Percentiles rank a stretch among this genome's conserved stretches.
phyloP scores from a whole-genome alignment of 306 rosid species.

The Pyrus communis region DNA sequence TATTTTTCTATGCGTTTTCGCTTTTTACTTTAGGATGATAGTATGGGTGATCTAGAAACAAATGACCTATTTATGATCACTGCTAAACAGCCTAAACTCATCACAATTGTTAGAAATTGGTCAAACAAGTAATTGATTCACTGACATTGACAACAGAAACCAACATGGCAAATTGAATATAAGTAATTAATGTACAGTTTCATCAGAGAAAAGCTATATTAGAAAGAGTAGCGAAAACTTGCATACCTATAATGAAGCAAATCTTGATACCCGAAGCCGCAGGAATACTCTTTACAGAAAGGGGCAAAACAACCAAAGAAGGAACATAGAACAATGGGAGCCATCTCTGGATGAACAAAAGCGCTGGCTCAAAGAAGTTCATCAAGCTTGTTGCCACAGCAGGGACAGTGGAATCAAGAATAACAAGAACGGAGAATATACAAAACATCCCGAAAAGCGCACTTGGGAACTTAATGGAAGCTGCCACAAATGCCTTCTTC shows the following conservation, averaged over 20 bases:
- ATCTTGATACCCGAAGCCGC: constrained; percentile 88
- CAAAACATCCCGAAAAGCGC: constrained; percentile 97
- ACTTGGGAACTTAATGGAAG: constrained; percentile 82
- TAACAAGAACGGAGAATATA: constrained; percentile 59
- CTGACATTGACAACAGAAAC: background rate
- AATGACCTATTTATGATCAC: no score
- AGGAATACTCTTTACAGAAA: constrained; percentile 75
- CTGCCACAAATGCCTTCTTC: constrained; percentile 66
- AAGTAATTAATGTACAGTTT: background rate
- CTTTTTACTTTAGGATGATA: background rate
- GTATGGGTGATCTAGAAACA: background rate
- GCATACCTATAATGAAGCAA: constrained; percentile 59
- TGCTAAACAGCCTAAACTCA: no score
- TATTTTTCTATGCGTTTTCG: background rate
- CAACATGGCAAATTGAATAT: background rate
- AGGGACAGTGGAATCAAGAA: constrained; percentile 65
- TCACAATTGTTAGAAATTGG: background rate
- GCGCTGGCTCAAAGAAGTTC: constrained; percentile 82
- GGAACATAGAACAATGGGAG: constrained; percentile 93
- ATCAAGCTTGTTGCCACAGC: constrained; percentile 53
- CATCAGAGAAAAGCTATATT: background rate
- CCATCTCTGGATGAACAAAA: constrained; percentile 87
- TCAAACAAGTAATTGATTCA: background rate
- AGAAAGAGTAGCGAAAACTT: background rate
- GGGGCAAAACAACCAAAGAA: constrained; percentile 75